Evolutionary conservation across 78 protist genomes (phyloP).

Genomic region (Dictyostelium intermedium): DNA sequence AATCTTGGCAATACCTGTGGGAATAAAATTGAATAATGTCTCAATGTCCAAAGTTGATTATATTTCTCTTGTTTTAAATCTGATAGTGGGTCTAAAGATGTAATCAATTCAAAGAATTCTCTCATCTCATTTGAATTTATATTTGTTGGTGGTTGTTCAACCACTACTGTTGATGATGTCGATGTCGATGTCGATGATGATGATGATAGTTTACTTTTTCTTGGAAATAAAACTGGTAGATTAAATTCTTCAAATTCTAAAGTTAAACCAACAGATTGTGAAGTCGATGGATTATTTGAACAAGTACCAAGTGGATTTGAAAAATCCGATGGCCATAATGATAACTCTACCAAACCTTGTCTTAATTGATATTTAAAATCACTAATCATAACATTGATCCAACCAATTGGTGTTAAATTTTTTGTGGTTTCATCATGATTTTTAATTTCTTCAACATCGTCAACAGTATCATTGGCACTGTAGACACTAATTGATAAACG

Average conservation of each 20-base stretch:
- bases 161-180: background rate
- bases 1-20: constrained; percentile 90
- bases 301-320: constrained; percentile 84
- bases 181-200: no score
- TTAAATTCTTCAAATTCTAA: constrained; percentile 69
- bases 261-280: background rate
- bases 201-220: background rate
- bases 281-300: background rate
- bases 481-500: constrained; percentile 60
- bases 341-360: constrained; percentile 6
- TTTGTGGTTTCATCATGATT: background rate
- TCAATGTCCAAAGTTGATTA: constrained; percentile 55
- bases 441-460: background rate
- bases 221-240: constrained; percentile 81
- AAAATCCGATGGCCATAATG: constrained; percentile 79
- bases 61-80: constrained; percentile 35
- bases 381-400: constrained; percentile 51
- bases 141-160: constrained; percentile 30
- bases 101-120: constrained; percentile 63
- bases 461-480: background rate
- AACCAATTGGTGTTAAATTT: constrained; percentile 70
- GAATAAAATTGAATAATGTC: constrained; percentile 46
- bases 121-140: constrained; percentile 40
- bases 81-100: constrained; percentile 31
- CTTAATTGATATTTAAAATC: constrained; percentile 73